phyloP scores from a whole-genome alignment of 192 early-diverging fungal species.

The Glomus cerebriforme region DNA sequence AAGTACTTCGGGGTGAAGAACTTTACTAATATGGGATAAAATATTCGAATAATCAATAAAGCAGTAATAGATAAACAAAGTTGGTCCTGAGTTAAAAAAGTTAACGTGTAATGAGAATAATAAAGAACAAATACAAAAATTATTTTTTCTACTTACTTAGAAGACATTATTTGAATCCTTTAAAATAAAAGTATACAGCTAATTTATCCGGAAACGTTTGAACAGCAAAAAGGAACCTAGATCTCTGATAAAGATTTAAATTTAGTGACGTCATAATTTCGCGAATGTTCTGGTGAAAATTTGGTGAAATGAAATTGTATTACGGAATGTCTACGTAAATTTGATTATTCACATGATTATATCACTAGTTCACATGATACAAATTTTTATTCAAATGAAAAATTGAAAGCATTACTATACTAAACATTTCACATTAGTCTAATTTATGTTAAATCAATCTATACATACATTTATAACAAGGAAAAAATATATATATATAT shows the following conservation, averaged over 20 bases:
- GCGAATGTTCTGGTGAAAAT: slow-evolving; percentile 15
- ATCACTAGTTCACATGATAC: too few relatives aligned
- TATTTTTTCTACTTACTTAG: neutral
- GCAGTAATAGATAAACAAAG: neutral
- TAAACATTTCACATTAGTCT: too few relatives aligned
- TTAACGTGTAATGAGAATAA: too few relatives aligned
- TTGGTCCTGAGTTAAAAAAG: neutral
- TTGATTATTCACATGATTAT: too few relatives aligned
- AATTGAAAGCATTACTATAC: too few relatives aligned
- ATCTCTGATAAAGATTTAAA: neutral
- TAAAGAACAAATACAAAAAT: neutral
- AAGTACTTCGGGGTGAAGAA: slow-evolving; percentile 55
- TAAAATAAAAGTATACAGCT: neutral
- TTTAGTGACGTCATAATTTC: slow-evolving; percentile 2
- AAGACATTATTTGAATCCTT: neutral
- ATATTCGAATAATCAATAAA: neutral
- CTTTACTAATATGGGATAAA: neutral
- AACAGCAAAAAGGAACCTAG: neutral
- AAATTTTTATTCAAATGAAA: too few relatives aligned
- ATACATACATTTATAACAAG: too few relatives aligned
- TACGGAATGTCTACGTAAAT: neutral
- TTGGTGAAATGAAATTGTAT: neutral
- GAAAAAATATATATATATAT: too few relatives aligned
- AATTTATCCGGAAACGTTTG: neutral
- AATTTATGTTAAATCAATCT: too few relatives aligned